Evolutionary conservation across 192 early-diverging fungal genomes (phyloP), one percentile per base, ranked within the genome.

Genomic region (Coemansia sp.): DNA sequence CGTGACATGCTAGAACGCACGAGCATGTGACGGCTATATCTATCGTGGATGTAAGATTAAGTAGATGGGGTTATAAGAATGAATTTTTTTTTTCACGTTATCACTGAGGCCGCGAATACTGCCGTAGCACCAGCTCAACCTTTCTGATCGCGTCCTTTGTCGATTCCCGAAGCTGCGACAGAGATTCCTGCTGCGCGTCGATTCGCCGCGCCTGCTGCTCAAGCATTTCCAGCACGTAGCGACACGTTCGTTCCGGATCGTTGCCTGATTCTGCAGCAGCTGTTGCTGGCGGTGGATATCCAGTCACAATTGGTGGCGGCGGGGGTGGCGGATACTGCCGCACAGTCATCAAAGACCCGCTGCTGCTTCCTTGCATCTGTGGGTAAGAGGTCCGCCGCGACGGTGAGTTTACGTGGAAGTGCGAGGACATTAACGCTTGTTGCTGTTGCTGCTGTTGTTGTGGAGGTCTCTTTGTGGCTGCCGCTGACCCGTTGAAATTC

Each of bases 221-320:
- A 0, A 81, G 69, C 54, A 81, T 66, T 4, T 81, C 73, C 40
- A 81, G 50, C 10, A 67, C 78, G 33, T 75, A 69, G 1, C 70
- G 56, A 22, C 73, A 81, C 0, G 78, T 61, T 5, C 56, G 34
- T 38, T 81, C 78, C 0, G 73, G 66, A 48, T 75, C 62, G 43
- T 38, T 58, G 34, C 55, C 15, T 15, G 14, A 17, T 15, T 35
- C 55, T 19, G 33, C 17, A 14, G 55, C 14, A 2, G 34, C 14
- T 36, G 34, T 13, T n/a, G 33, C 19, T 17, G 55, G 55, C n/a
- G 9, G 34, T 33, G 34, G 55, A 36, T 57, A 54, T 15, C 13
- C 25, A 25, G 32, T 54, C 19, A 17, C 53, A 10, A 20, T 9
- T 32, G 22, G 49, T 25, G 20, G 23, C 23, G 20, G 49, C 23